Base-by-base conservation (phyloP, 495 filamentous ascomycete species). In the Daldinia decipiens region DNA sequence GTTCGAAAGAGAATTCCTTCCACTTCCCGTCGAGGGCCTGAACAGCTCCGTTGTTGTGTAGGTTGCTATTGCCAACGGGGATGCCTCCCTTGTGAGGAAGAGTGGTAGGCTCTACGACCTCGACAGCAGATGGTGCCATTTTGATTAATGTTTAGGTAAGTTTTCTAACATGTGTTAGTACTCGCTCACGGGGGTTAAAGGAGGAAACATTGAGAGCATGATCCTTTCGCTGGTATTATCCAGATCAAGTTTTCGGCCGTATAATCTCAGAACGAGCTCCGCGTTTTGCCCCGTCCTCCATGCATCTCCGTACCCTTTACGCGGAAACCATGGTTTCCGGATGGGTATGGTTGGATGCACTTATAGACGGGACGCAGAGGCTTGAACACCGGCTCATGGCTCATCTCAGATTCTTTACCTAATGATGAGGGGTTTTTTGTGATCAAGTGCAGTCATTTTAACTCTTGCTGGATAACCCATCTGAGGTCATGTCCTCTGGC, bases 211-310 rank as follows among this genome's bases (percentile, higher is more conserved):
- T 56, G 73, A 76, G 71, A 87, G 91, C 91, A 94, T 94, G 92
- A 93, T 95, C 91, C 92, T 95, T 93, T 92, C 93, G 93, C 93
- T 93, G 92, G 93, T 91, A 95, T 95, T 97, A 94, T 93, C 93
- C 92, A 93, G 93, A 95, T 97, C 93, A 95, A 95, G 93, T 97
- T 94, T 79, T 77, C 75, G 82, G 89, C 93, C 92, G 93, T 97
- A 90, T 95, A 87, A 90, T 97, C 91, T 97, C 93, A 95, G 93
- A 77, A 76, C 75, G 70, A 72, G 67, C 70, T 72, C 75, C 38
- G 68, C 70, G 67, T 68, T 34, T 17, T 40, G 9, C 26, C 56
- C 70, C 68, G 39, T 12, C 50, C 24, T 67, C 45, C 43, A 15
- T 45, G 29, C 43, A 75, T 68, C 60, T 68, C 64, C 65, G 57